Base-by-base conservation (phyloP, 2,329 filamentous ascomycete species). In the Diaporthe sp. region DNA sequence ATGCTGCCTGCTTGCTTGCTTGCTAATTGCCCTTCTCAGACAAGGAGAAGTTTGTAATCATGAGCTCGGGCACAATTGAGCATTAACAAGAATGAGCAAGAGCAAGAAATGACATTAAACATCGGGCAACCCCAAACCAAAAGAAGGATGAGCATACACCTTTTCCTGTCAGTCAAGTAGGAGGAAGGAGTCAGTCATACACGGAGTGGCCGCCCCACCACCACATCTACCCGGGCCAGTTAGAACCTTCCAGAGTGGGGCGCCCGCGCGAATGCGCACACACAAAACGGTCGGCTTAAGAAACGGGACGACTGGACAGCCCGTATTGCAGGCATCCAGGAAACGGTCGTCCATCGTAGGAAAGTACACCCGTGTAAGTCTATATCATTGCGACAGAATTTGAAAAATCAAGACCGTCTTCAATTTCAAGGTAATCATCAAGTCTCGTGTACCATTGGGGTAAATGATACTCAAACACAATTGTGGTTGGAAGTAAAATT, bases 81-180 rank as follows among this genome's bases (percentile, higher is more conserved):
- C 74, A 74, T 74, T 30, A 64, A 69, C 72, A 72, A 55, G n/a
- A 40, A 15, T 60, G 71, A 71, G 75, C 75, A 76, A 50, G 72
- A 73, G 40, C 57, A 66, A 47, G 6, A 52, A n/a, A 71, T 54
- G 28, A 47, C 22, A 19, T 40, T 68, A 68, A 54, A 54, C 33
- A 54, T 40, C 15, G 2, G 50, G n/a, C 45, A 28, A 10, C 13
- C 30, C 28, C 17, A 22, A 40, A 30, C 42, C 72, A 45, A 35
- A 54, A 69, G 67, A 30, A 30, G 57, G 58, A 38, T n/a, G n/a
- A 75, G 47, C 50, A 67, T 35, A 61, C 67, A 52, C 52, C 71
- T 45, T 72, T 72, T 55, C 12, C 35, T 33, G 15, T 8, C 40
- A 55, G 40, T 38, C 64, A 68, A 68, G 64, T 35, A 54, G 64